Base-by-base conservation (phyloP, 805 yeast genomes). In the Brettanomyces custersianus region DNA sequence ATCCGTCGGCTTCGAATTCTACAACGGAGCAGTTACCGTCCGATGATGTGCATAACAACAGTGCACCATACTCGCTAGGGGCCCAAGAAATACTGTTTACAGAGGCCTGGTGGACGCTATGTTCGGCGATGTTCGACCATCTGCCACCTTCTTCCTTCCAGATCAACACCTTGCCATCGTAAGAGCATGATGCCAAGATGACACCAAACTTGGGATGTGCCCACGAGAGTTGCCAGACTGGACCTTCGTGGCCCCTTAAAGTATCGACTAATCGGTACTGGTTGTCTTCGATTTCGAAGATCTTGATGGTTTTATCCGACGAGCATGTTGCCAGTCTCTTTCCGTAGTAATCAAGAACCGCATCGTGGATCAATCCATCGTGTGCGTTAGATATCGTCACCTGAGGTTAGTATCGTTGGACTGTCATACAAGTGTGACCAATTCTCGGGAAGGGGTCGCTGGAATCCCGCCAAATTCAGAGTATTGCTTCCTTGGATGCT, bases 211-310 rank as follows among this genome's bases (percentile, higher is more conserved):
- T 90, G 22, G 98, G 98, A 57, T 92, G 98, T 3, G 97, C 97
- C 98, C 98, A 92, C 37, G 85, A 76, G 16, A 87, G 94, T 63
- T 90, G 95, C 98, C 98, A 92, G 33, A 92, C 96, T 10, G 98
- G 97, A 23, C 97, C 98, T 43, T 87, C 96, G 59, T 92, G 98
- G 26, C 94, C 96, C 33, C 74, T 68, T 44, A 92, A 66, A 1
- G 97, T 88, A 46, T 87, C 96, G 15, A 81, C 70, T 35, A 87
- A 67, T 54, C 72, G 80, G 10, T 39, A 34, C 59, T 86, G 90
- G 51, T 68, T 74, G 26, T 90, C 92, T 34, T 84, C 90, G 30
- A 90, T 78, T 47, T 88, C 95, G 59, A 86, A 92, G 39, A 92
- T 79, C 63, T 88, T 86, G 63, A 90, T 82, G n/a, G 95, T 82